Conservation (phyloP, 1,139 yeast genomes). For the Trichomonascaceae sp. region DNA sequence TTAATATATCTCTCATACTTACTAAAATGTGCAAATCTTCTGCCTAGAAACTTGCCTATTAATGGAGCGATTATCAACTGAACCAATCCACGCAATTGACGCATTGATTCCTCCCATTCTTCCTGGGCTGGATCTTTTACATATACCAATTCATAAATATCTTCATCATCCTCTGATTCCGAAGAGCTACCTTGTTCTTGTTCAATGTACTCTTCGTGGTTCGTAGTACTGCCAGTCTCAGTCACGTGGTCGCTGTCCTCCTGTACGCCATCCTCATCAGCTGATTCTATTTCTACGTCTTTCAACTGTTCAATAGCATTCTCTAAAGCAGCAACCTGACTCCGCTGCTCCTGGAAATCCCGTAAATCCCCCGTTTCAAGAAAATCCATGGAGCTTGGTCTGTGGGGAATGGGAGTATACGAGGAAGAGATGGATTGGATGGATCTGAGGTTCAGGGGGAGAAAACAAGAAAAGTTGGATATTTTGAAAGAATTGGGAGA, state of each 20-base stretch:
- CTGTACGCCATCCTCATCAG: background rate
- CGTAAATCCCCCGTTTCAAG: background rate
- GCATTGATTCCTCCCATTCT: constrained; percentile 75
- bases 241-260: constrained; percentile 1
- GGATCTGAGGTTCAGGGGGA: background rate
- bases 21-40: constrained; percentile 47
- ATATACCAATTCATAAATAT: constrained; percentile 2
- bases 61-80: constrained; percentile 60
- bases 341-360: background rate
- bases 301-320: background rate
- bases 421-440: background rate
- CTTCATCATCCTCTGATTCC: constrained; percentile 10
- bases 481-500: background rate
- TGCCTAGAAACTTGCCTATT: constrained; percentile 64
- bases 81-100: constrained; percentile 53
- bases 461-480: background rate
- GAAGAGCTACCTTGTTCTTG: constrained; percentile 12
- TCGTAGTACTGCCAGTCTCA: constrained; percentile 1
- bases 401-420: background rate
- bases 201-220: constrained; percentile 5
- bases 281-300: background rate
- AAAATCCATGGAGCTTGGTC: background rate
- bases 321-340: background rate
- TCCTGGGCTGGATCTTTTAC: constrained; percentile 46
- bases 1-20: constrained; percentile 17